Percentiles rank a stretch among this genome's conserved stretches.
These are phyloP conservation scores for Chalaropsis ovoidea DNA, from an alignment of 2,329 filamentous ascomycete genomes.

Conservation along the genomic window DNA sequence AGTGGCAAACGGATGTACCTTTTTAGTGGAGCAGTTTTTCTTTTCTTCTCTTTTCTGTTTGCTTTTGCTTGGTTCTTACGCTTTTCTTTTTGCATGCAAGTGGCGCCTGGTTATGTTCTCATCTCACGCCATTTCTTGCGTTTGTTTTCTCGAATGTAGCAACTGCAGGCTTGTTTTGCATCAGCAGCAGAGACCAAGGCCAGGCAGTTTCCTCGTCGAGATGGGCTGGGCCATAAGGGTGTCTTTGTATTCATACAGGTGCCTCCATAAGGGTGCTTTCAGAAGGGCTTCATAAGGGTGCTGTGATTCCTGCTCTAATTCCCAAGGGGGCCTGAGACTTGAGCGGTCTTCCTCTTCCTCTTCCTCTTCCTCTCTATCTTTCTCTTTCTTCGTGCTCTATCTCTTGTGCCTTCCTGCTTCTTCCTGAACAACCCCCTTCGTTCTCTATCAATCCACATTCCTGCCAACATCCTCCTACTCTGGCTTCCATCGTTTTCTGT, in stretches of 20 bases:
- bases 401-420: too few relatives aligned
- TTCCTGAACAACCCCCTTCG: background rate
- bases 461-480: background rate
- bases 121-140: slow-evolving; percentile 11
- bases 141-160: slow-evolving; percentile 17
- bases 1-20: slow-evolving; percentile 2
- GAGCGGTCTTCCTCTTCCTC: background rate
- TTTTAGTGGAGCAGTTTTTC: background rate
- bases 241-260: background rate
- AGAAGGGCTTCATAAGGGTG: slow-evolving; percentile 4
- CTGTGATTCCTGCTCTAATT: background rate
- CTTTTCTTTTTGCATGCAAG: background rate
- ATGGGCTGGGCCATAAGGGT: background rate
- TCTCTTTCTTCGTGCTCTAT: background rate
- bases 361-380: background rate
- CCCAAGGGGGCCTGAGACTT: background rate
- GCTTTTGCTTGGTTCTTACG: slow-evolving; percentile 10
- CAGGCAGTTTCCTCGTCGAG: background rate
- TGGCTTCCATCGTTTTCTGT: slow-evolving; percentile 19
- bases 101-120: background rate
- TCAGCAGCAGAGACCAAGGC: background rate
- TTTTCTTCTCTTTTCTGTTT: background rate
- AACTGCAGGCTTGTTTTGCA: background rate
- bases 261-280: background rate
- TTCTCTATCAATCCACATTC: background rate